Percentiles rank a stretch among this genome's conserved stretches.
Conservation (phyloP, 192 early-diverging fungal genomes). For the Podila epicladia region DNA sequence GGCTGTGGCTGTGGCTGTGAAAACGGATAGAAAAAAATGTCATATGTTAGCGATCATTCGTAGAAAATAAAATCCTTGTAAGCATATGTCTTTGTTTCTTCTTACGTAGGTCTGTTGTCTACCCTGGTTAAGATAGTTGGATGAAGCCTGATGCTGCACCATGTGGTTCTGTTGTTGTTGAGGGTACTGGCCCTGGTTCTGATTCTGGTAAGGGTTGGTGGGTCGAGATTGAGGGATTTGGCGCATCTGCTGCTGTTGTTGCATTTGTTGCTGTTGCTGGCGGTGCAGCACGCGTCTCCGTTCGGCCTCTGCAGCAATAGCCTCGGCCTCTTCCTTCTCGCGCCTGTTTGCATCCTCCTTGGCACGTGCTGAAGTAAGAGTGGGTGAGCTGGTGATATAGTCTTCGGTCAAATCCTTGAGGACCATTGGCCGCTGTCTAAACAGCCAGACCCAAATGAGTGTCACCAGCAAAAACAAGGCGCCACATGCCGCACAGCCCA, state of each 20-base stretch:
- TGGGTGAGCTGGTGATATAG: slow-evolving; percentile 12
- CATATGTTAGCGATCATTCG: neutral
- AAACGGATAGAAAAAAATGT: neutral
- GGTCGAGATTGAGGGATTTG: slow-evolving; percentile 3
- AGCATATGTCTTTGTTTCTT: slow-evolving; percentile 12
- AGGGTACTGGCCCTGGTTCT: slow-evolving; percentile 5
- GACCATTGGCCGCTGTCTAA: slow-evolving; percentile 26
- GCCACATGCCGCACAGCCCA: slow-evolving; percentile 18
- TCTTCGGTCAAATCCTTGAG: slow-evolving; percentile 35
- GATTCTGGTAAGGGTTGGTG: slow-evolving; percentile 19
- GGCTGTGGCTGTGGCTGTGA: neutral
- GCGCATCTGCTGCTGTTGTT: neutral
- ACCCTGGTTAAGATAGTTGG: neutral
- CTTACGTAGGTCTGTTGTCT: slow-evolving; percentile 10
- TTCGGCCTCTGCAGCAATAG: slow-evolving; percentile 31
- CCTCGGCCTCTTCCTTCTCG: slow-evolving; percentile 16
- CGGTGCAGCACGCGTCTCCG: slow-evolving; percentile 2
- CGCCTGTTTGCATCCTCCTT: slow-evolving; percentile 11
- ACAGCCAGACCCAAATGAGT: slow-evolving; percentile 26
- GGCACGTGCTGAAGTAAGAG: neutral
- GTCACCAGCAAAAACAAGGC: slow-evolving; percentile 16
- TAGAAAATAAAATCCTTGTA: too few relatives aligned
- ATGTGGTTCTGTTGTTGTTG: slow-evolving; percentile 7
- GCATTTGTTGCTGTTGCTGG: neutral
- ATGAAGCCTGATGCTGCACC: slow-evolving; percentile 7